These are phyloP conservation scores for Ramaria rubella DNA, from an alignment of 768 basidiomycete species.

Conservation along the genomic window DNA sequence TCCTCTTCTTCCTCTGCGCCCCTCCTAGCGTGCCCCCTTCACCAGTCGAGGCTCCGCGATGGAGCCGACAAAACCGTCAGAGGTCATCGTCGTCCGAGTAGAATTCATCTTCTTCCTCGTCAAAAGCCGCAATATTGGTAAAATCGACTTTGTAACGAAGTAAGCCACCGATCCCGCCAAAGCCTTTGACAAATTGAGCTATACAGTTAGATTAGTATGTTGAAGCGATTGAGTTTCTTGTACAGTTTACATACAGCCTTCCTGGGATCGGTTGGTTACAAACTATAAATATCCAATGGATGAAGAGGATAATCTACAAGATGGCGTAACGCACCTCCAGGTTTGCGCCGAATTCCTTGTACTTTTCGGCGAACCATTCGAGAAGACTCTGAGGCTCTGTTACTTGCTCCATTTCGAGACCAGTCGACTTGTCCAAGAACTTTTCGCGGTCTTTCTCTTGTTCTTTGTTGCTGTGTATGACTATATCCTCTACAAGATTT, in stretches of 20 bases:
- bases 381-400: conserved; percentile 79
- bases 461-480: conserved; percentile 72
- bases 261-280: conserved; percentile 92
- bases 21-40: conserved; percentile 58
- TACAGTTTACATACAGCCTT: conserved; percentile 42
- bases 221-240: background rate
- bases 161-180: conserved; percentile 95
- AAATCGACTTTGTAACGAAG: conserved; percentile 98
- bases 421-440: conserved; percentile 93
- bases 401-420: conserved; percentile 89
- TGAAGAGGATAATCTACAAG: background rate
- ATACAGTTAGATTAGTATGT: background rate
- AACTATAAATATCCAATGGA: conserved; percentile 39
- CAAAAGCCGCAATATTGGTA: conserved; percentile 62
- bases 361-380: conserved; percentile 99
- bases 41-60: conserved; percentile 61
- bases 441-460: conserved; percentile 91
- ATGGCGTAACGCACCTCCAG: conserved; percentile 47
- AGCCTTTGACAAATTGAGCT: conserved; percentile 96
- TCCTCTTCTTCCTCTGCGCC: conserved; percentile 36
- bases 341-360: conserved; percentile 94
- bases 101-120: conserved; percentile 82
- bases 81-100: conserved; percentile 72
- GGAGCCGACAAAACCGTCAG: conserved; percentile 85
- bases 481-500: conserved; percentile 59